Evolutionary conservation across 108 stramenopile species (phyloP), one percentile per base, ranked within the genome.

Genomic region (Epithemia pelagica): DNA sequence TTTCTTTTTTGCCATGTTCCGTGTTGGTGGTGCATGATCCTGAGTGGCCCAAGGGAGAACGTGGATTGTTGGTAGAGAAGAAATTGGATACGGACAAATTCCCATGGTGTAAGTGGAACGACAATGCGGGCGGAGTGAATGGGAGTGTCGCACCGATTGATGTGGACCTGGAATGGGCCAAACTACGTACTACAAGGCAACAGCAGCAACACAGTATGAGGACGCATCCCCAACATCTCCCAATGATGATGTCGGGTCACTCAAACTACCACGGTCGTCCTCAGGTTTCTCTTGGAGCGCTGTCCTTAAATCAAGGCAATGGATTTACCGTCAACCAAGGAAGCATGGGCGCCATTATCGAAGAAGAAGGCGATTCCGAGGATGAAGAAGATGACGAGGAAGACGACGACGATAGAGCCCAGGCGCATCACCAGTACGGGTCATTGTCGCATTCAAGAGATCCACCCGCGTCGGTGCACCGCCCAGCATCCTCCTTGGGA

Each of bases 31-130:
- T 83, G 0, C 60, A 71, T 22, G 82, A 83, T 59, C 66, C 79
- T n/a, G 28, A 19, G 23, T 77, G 70, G 71, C 71, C 65, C 25
- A 61, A 27, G 15, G 70, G 68, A 15, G 1, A 53, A 28, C 73
- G 82, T 54, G 79, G 76, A 57, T 64, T 83, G 37, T 59, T 83
- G 28, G 79, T 83, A 22, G 82, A 83, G 53, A 83, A 83, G 63
- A 70, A 73, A 65, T 74, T 83, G 22, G 78, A 80, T 32, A 71
- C 69, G 21, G 74, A 82, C 19, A 61, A 69, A 19, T 81, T 71
- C 57, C 23, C 32, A 24, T 85, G 84, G 84, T 64, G 58, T 1
- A 85, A 85, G 55, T 85, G 78, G 76, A 85, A 80, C 54, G 74
- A 81, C 62, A 85, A 85, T 56, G 65, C 64, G 27, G 82, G 82